Conservation (phyloP, 495 filamentous ascomycete genomes). For the Penicillium egyptiacum region DNA sequence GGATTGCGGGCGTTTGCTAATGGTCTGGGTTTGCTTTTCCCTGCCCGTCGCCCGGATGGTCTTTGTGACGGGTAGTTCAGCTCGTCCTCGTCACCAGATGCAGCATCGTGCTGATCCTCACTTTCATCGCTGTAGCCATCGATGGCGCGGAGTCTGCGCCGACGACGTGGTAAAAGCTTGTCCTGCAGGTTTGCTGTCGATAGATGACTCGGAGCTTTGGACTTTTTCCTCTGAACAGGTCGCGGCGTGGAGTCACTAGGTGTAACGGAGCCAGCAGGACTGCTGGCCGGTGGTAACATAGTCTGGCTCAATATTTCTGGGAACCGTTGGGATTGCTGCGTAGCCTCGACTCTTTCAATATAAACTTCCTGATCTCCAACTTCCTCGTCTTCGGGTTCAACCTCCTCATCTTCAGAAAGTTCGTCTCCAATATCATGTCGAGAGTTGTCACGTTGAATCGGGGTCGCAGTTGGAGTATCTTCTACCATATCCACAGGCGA, state of each 20-base stretch:
- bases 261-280: slow-evolving; percentile 30
- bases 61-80: slow-evolving; percentile 32
- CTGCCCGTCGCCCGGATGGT: slow-evolving; percentile 25
- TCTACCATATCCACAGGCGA: slow-evolving; percentile 20
- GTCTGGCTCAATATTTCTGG: slow-evolving; percentile 48
- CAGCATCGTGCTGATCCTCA: slow-evolving; percentile 35
- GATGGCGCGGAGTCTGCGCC: slow-evolving; percentile 21
- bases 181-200: slow-evolving; percentile 50
- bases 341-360: slow-evolving; percentile 13
- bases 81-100: slow-evolving; percentile 44
- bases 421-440: not conserved
- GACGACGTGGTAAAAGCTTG: slow-evolving; percentile 47
- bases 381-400: not conserved
- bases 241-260: slow-evolving; percentile 13
- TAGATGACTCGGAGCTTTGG: slow-evolving; percentile 39
- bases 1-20: slow-evolving; percentile 18
- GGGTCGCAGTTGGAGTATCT: slow-evolving; percentile 17
- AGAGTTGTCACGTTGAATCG: not conserved
- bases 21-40: slow-evolving; percentile 21
- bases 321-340: slow-evolving; percentile 20
- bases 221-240: slow-evolving; percentile 22
- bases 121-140: slow-evolving; percentile 33
- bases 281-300: slow-evolving; percentile 54
- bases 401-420: not conserved
- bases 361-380: not conserved